Conservation (phyloP, 2,329 filamentous ascomycete genomes). For the Neospermospora avenae region DNA sequence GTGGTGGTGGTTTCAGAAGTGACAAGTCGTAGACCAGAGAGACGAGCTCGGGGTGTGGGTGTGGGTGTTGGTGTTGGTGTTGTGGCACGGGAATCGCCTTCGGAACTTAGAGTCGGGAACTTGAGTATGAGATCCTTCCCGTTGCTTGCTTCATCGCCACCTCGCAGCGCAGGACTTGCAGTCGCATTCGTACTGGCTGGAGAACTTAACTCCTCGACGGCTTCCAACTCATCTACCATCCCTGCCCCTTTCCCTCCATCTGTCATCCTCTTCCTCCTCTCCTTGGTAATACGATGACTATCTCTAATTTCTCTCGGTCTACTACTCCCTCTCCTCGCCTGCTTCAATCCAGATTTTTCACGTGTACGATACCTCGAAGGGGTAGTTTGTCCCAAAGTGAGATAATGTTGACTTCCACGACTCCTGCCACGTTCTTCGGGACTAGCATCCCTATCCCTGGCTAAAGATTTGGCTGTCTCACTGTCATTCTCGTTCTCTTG, state of each 20-base stretch:
- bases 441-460: background rate
- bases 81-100: background rate
- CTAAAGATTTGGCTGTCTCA: background rate
- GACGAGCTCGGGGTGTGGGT: background rate
- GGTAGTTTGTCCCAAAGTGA: slow-evolving; percentile 7
- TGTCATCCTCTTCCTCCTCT: slow-evolving; percentile 6
- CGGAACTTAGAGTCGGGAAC: slow-evolving; percentile 10
- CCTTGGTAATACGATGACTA: slow-evolving; percentile 10
- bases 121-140: background rate
- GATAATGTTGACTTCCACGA: slow-evolving; percentile 16
- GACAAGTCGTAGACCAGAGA: background rate
- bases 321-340: too few relatives aligned
- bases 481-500: background rate
- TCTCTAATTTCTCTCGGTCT: background rate
- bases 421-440: slow-evolving; percentile 5
- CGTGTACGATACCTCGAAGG: background rate
- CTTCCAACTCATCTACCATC: slow-evolving; percentile 9
- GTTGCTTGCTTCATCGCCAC: background rate
- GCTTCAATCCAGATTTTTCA: too few relatives aligned
- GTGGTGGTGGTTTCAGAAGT: background rate
- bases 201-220: slow-evolving; percentile 7
- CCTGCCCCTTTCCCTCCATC: slow-evolving; percentile 1
- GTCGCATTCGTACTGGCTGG: background rate
- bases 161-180: background rate
- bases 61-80: background rate